Conservation (phyloP, 257 asterid species). For the Handroanthus guayacan region DNA sequence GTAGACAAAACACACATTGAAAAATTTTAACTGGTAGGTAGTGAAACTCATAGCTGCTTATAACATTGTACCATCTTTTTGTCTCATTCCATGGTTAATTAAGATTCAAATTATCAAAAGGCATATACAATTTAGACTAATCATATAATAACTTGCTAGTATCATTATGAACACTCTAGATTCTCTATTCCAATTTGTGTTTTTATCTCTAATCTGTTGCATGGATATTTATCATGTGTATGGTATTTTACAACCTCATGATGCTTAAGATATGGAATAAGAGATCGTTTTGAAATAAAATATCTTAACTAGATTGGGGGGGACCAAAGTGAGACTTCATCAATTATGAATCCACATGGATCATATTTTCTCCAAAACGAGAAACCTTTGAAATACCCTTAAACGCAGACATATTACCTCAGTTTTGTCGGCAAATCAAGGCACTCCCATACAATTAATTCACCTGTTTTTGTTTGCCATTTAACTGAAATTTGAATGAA, state of each 20-base stretch:
- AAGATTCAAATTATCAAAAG: not conserved
- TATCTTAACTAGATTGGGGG: not conserved
- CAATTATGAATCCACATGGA: not conserved
- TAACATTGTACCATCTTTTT: not conserved
- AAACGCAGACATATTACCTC: not conserved
- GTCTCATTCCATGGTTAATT: not conserved
- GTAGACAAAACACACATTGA: not conserved
- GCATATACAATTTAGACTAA: not conserved
- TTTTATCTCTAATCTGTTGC: no score
- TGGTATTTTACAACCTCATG: no score
- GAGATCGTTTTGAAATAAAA: no score
- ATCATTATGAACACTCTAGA: not conserved
- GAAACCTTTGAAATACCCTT: conserved; percentile 2
- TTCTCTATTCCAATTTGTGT: no score
- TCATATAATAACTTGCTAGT: not conserved
- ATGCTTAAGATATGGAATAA: no score
- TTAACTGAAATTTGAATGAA: not conserved
- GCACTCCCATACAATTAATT: not conserved
- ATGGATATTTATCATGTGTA: no score
- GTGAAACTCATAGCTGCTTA: not conserved
- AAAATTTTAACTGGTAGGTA: not conserved
- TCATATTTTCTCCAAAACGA: conserved; percentile 15
- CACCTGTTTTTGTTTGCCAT: conserved; percentile 19
- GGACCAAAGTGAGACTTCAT: not conserved
- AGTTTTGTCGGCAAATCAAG: not conserved